These are phyloP conservation scores for Blechomonas ayalai DNA, from an alignment of 208 protist species.

Conservation along the genomic window DNA sequence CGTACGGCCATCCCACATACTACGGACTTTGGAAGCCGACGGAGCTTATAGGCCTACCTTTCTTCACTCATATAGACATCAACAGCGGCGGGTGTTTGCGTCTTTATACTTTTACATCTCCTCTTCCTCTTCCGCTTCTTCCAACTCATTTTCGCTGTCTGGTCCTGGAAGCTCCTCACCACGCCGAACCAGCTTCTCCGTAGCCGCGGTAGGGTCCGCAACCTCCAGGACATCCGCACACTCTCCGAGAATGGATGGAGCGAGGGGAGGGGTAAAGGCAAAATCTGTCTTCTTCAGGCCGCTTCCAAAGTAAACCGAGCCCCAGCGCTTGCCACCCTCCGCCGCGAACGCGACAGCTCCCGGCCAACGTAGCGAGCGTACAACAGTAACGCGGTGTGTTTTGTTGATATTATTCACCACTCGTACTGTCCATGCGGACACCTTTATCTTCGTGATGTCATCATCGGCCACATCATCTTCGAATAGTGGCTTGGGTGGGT, in stretches of 20 bases:
- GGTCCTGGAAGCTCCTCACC: conserved; percentile 81
- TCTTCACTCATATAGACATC: too few relatives aligned
- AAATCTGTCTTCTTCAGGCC: conserved; percentile 84
- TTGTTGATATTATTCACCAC: conserved; percentile 77
- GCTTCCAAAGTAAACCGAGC: conserved; percentile 86
- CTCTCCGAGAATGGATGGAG: conserved; percentile 72
- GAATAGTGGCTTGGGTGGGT: conserved; percentile 59
- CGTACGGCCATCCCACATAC: too few relatives aligned
- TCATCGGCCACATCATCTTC: conserved; percentile 83
- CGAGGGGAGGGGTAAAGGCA: conserved; percentile 76
- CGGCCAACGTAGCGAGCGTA: conserved; percentile 86
- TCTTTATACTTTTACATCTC: conserved; percentile 34
- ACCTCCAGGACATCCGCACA: conserved; percentile 75
- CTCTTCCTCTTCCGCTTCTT: conserved; percentile 64
- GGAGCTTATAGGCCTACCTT: too few relatives aligned
- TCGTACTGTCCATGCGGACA: conserved; percentile 72
- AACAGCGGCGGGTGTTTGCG: too few relatives aligned
- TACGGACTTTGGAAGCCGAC: too few relatives aligned
- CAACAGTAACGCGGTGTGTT: conserved; percentile 74
- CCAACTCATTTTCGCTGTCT: conserved; percentile 81
- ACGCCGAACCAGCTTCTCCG: conserved; percentile 88
- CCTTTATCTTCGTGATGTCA: conserved; percentile 79
- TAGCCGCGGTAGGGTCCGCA: conserved; percentile 78
- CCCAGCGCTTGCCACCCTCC: conserved; percentile 71
- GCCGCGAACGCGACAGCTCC: conserved; percentile 76